phyloP scores from a whole-genome alignment of 1,284 basidiomycete species.

The Fistulina hepatica region DNA sequence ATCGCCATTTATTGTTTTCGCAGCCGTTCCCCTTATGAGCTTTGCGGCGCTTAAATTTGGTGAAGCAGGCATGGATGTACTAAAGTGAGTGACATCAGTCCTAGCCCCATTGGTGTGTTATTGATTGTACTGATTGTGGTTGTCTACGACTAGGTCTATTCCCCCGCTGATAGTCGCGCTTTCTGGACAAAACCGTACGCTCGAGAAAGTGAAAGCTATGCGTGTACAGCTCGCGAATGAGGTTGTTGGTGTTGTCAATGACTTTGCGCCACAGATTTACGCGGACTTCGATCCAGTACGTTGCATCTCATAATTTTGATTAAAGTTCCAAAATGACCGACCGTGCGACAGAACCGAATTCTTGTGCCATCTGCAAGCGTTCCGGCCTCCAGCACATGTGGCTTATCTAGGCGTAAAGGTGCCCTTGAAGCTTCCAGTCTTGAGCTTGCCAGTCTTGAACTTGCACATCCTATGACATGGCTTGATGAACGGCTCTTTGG shows the following conservation, averaged over 20 bases:
- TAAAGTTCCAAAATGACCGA: neutral
- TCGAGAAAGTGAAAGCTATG: slow-evolving; percentile 74
- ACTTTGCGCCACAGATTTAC: slow-evolving; percentile 81
- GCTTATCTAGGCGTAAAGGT: slow-evolving; percentile 51
- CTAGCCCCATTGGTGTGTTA: neutral
- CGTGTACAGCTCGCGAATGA: slow-evolving; percentile 78
- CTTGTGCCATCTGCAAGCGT: slow-evolving; percentile 74
- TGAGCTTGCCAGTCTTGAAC: too few species aligned
- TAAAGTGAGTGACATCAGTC: slow-evolving; percentile 62
- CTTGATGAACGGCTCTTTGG: slow-evolving; percentile 90
- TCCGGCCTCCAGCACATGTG: slow-evolving; percentile 51
- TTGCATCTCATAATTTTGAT: slow-evolving; percentile 4
- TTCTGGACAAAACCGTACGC: slow-evolving; percentile 78
- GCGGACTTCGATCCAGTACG: slow-evolving; percentile 79
- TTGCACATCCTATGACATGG: slow-evolving; percentile 87
- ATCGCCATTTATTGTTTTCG: slow-evolving; percentile 74
- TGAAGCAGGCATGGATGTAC: slow-evolving; percentile 96
- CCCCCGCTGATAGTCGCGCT: slow-evolving; percentile 87
- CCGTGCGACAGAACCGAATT: slow-evolving; percentile 54
- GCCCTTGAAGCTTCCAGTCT: slow-evolving; percentile 73
- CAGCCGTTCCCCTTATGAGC: slow-evolving; percentile 79
- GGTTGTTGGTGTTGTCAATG: slow-evolving; percentile 81
- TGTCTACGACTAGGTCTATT: slow-evolving; percentile 52
- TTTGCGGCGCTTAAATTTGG: slow-evolving; percentile 97
- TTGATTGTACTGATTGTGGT: neutral